Evolutionary conservation across 345 rosid genomes (phyloP).

Genomic region (Aquilaria yunnanensis): DNA sequence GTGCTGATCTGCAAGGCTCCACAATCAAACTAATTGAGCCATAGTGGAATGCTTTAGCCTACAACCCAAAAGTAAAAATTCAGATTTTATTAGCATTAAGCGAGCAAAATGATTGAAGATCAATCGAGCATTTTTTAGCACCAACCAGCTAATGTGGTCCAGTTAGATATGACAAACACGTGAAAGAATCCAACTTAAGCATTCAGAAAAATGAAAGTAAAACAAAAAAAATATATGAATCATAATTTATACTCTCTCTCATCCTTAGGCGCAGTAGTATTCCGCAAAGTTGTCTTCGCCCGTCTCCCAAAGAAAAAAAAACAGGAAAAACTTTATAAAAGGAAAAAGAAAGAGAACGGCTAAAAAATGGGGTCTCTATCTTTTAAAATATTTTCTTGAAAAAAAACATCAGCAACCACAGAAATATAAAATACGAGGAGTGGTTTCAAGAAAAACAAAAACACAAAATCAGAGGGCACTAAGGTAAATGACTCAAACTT

Average conservation of each 20-base stretch:
- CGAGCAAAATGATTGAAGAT: not conserved
- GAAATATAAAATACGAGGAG: not conserved
- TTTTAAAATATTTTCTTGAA: too few relatives aligned
- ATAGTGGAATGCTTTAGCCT: conserved; percentile 58
- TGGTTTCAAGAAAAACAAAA: not conserved
- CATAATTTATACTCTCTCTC: too few relatives aligned
- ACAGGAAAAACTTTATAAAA: too few relatives aligned
- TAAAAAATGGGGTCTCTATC: too few relatives aligned
- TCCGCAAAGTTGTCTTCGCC: too few relatives aligned
- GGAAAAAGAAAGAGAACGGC: too few relatives aligned
- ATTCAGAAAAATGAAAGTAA: too few relatives aligned
- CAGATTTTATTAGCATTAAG: not conserved
- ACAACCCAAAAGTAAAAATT: conserved; percentile 14
- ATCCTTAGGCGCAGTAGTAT: too few relatives aligned
- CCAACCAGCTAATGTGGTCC: not conserved
- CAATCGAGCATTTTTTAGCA: not conserved
- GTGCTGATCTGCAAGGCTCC: conserved; percentile 64
- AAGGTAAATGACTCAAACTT: too few relatives aligned
- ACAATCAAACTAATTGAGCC: conserved; percentile 71
- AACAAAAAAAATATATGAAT: too few relatives aligned
- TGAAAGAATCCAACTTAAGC: not conserved
- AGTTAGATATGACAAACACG: not conserved
- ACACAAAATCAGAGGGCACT: too few relatives aligned
- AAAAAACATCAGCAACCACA: too few relatives aligned
- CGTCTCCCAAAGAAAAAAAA: not conserved